Conservation (phyloP, 768 basidiomycete species). For the Termitomyces sp. region DNA sequence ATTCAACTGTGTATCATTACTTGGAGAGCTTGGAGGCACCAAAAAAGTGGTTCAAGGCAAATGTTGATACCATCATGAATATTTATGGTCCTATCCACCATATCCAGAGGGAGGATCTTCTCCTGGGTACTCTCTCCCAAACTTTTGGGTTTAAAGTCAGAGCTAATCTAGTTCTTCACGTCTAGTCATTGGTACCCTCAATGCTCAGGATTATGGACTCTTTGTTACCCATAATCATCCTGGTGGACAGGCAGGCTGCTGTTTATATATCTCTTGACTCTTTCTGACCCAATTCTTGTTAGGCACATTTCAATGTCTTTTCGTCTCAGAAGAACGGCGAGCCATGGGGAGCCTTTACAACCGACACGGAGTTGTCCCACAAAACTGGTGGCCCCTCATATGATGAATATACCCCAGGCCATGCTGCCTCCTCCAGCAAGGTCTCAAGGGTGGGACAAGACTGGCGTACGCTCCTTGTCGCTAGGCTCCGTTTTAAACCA, state of each 20-base stretch:
- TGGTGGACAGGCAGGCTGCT: conserved; percentile 43
- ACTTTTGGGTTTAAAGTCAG: too few relatives aligned
- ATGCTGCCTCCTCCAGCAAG: too few relatives aligned
- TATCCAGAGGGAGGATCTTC: conserved; percentile 58
- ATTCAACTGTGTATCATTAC: conserved; percentile 66
- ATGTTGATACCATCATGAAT: conserved; percentile 60
- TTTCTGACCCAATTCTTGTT: too few relatives aligned
- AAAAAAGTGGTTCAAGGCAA: conserved; percentile 68
- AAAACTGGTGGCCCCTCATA: too few relatives aligned
- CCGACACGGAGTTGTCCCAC: too few relatives aligned
- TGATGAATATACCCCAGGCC: too few relatives aligned
- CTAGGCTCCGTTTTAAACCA: too few relatives aligned
- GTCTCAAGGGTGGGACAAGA: too few relatives aligned
- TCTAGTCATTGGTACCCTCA: conserved; percentile 64
- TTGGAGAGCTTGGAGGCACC: conserved; percentile 60
- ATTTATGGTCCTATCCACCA: conserved; percentile 45
- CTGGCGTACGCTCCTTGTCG: too few relatives aligned
- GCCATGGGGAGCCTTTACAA: too few relatives aligned
- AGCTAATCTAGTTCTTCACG: neutral
- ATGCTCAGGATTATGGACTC: conserved; percentile 67
- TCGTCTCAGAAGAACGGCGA: too few relatives aligned
- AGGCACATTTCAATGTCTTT: too few relatives aligned
- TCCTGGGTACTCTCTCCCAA: conserved; percentile 37
- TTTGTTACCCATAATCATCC: conserved; percentile 74
- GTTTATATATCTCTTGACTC: neutral